Evolutionary conservation across 108 stramenopile species (phyloP).

Genomic region (Nitzschia putrida): DNA sequence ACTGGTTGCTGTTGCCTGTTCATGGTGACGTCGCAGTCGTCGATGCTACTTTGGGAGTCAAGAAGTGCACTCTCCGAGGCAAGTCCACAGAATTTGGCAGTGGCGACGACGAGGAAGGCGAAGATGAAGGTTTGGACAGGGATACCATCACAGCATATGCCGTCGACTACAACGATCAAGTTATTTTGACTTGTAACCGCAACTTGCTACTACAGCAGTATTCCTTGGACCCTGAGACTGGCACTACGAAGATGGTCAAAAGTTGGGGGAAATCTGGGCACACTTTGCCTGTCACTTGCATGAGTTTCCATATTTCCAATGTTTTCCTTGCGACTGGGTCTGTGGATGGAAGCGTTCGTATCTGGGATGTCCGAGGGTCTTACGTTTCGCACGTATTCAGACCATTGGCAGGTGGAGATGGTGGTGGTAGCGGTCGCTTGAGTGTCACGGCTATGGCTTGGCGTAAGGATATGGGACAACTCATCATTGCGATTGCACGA

Average conservation of each 20-base stretch:
- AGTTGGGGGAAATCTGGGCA: slow-evolving; percentile 77
- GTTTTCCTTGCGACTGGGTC: slow-evolving; percentile 83
- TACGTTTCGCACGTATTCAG: slow-evolving; percentile 85
- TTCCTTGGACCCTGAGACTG: slow-evolving; percentile 25
- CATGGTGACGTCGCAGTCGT: slow-evolving; percentile 79
- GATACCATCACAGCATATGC: slow-evolving; percentile 83
- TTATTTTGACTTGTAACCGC: slow-evolving; percentile 65
- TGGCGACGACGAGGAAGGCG: slow-evolving; percentile 30
- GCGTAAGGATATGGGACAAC: slow-evolving; percentile 45
- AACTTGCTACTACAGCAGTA: slow-evolving; percentile 73
- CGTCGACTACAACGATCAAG: slow-evolving; percentile 56
- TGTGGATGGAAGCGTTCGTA: slow-evolving; percentile 78
- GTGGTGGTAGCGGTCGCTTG: slow-evolving; percentile 47
- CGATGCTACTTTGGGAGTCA: slow-evolving; percentile 64
- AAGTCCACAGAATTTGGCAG: neutral
- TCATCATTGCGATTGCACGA: slow-evolving; percentile 74
- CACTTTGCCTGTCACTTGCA: slow-evolving; percentile 66
- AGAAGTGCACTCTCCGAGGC: slow-evolving; percentile 38
- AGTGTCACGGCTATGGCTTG: slow-evolving; percentile 69
- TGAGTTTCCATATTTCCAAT: slow-evolving; percentile 74
- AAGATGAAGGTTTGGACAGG: slow-evolving; percentile 69
- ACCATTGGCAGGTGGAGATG: slow-evolving; percentile 45
- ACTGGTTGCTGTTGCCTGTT: slow-evolving; percentile 73
- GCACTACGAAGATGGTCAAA: slow-evolving; percentile 45
- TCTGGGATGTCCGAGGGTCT: slow-evolving; percentile 81